A percentile compares a stretch with the other conserved stretches of the same genome.
Evolutionary conservation across 345 rosid species (phyloP).

Genomic region (Eucalyptus pumila): DNA sequence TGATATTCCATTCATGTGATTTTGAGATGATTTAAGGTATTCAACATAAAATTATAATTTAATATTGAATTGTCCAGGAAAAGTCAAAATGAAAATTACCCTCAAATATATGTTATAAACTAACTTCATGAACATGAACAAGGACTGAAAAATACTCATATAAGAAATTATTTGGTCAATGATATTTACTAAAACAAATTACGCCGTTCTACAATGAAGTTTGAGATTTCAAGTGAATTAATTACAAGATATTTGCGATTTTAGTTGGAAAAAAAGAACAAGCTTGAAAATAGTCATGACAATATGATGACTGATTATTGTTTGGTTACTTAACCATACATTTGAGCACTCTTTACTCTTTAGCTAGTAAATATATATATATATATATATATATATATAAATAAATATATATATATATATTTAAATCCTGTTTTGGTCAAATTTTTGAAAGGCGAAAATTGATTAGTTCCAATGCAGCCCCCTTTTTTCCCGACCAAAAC

Average conservation of each 20-base stretch:
- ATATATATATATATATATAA: too few relatives aligned
- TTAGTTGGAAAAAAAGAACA: background rate
- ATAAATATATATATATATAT: too few relatives aligned
- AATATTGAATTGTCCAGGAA: fast-evolving
- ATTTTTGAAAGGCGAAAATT: background rate
- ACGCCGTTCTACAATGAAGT: background rate
- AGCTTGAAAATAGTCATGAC: background rate
- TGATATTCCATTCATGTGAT: background rate
- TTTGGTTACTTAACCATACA: background rate
- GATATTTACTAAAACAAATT: background rate
- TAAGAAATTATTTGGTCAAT: background rate
- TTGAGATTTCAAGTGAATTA: background rate
- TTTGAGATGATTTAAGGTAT: background rate
- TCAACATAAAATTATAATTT: background rate
- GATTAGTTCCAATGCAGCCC: background rate
- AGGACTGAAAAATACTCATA: background rate
- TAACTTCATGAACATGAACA: fast-evolving
- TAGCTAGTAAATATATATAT: background rate
- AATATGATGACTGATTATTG: background rate
- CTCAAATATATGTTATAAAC: background rate
- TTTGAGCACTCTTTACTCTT: background rate
- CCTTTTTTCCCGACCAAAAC: background rate
- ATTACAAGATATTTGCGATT: background rate
- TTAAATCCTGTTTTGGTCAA: background rate
- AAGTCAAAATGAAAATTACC: background rate